Evolutionary conservation across 371 early-diverging fungal species (phyloP).

Genomic region (Mucor irregularis): DNA sequence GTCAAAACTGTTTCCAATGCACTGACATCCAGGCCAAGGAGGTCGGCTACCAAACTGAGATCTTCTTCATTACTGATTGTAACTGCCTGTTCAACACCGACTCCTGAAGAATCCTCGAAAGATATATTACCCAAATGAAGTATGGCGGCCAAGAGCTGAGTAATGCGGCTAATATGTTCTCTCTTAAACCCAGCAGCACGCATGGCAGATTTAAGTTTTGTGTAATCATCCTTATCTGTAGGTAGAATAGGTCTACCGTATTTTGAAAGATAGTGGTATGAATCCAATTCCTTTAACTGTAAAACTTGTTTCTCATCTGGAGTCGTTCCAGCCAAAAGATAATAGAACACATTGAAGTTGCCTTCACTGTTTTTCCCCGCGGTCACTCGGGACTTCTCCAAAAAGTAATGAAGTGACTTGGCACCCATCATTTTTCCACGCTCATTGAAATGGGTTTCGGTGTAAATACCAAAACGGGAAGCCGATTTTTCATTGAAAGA

Average conservation of each 20-base stretch:
- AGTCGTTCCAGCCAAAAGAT: constrained; percentile 57
- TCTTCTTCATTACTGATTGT: constrained; percentile 54
- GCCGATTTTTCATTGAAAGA: constrained; percentile 70
- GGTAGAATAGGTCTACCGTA: constrained; percentile 24
- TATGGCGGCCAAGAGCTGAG: constrained; percentile 67
- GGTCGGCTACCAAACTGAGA: constrained; percentile 64
- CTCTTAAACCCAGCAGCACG: constrained; percentile 79
- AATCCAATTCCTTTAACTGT: constrained; percentile 6
- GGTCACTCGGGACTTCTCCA: constrained; percentile 80
- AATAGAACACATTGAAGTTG: constrained; percentile 93
- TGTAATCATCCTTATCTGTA: constrained; percentile 49
- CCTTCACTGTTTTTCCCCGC: constrained; percentile 57
- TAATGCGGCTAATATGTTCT: constrained; percentile 71
- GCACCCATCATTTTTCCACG: constrained; percentile 87
- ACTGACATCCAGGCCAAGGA: constrained; percentile 70
- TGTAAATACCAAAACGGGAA: constrained; percentile 85
- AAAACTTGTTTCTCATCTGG: constrained; percentile 34
- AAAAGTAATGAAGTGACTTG: constrained; percentile 83
- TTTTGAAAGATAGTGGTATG: constrained; percentile 17
- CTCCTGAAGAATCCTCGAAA: constrained; percentile 50
- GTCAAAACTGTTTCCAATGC: constrained; percentile 52
- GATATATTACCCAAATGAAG: constrained; percentile 73
- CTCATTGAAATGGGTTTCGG: constrained; percentile 87
- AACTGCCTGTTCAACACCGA: constrained; percentile 46
- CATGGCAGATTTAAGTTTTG: constrained; percentile 74